These are phyloP conservation scores for Capsicum baccatum DNA, from an alignment of 257 asterid species.

Conservation along the genomic window DNA sequence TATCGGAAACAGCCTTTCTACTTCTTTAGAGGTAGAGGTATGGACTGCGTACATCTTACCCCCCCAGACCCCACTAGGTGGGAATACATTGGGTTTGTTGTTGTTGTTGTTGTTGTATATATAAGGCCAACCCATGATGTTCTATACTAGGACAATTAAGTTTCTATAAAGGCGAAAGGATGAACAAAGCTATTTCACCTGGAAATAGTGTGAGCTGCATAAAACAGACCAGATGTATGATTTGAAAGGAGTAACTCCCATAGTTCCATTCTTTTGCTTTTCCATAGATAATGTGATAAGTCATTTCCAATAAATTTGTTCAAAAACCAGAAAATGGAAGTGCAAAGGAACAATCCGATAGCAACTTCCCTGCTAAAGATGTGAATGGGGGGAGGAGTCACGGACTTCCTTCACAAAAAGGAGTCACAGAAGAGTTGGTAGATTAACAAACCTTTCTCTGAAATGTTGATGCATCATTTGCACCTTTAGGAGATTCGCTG, in stretches of 20 bases:
- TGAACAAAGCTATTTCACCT: neutral
- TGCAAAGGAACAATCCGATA: conserved; percentile 14
- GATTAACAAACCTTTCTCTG: conserved; percentile 87
- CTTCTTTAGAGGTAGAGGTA: no score
- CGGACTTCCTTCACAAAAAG: neutral
- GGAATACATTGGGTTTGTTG: no score
- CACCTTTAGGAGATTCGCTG: conserved; percentile 99
- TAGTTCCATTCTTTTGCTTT: conserved; percentile 3
- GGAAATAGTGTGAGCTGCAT: neutral
- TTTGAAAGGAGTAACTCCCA: neutral
- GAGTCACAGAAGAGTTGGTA: conserved; percentile 17
- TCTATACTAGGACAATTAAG: neutral
- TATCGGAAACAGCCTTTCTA: no score
- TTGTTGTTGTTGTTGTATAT: no score
- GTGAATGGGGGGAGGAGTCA: neutral
- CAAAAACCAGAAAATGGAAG: conserved; percentile 5
- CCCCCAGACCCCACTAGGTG: no score
- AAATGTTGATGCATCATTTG: conserved; percentile 94
- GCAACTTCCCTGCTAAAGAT: conserved; percentile 6
- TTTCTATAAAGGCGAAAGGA: conserved; percentile 4
- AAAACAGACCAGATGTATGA: neutral
- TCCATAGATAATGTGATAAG: neutral
- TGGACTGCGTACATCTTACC: no score
- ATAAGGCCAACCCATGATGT: neutral
- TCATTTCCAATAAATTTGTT: conserved; percentile 1